Evolutionary conservation across 2,329 filamentous ascomycete species (phyloP).

Genomic region (Claviceps pazoutovae): DNA sequence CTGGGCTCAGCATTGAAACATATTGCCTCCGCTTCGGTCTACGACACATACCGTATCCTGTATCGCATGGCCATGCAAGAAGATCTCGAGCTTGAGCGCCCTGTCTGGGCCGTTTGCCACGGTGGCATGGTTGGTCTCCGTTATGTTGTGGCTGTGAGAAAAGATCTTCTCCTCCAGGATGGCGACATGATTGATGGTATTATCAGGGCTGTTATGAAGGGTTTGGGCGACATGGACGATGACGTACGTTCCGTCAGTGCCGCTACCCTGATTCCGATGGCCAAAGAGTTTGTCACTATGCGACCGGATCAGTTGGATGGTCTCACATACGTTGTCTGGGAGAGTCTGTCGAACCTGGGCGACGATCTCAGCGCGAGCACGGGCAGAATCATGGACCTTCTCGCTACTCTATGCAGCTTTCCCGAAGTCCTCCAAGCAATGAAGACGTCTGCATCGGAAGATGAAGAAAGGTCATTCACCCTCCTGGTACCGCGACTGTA

Average conservation of each 20-base stretch:
- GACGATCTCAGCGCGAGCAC: constrained; percentile 96
- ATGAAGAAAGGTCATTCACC: constrained; percentile 80
- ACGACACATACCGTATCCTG: constrained; percentile 71
- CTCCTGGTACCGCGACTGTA: constrained; percentile 87
- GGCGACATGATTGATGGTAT: constrained; percentile 83
- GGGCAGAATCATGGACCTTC: constrained; percentile 93
- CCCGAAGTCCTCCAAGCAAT: constrained; percentile 85
- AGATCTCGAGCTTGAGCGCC: constrained; percentile 57
- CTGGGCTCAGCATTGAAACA: constrained; percentile 80
- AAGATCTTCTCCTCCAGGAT: constrained; percentile 77
- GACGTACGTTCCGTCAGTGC: constrained; percentile 95
- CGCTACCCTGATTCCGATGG: constrained; percentile 92
- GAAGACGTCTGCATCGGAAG: constrained; percentile 73
- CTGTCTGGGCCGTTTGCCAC: constrained; percentile 89
- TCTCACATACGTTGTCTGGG: constrained; percentile 92
- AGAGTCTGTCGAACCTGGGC: constrained; percentile 89
- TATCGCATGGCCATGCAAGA: constrained; percentile 86
- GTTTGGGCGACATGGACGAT: constrained; percentile 78
- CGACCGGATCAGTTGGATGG: constrained; percentile 63
- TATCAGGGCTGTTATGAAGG: constrained; percentile 85
- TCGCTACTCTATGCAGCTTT: constrained; percentile 91
- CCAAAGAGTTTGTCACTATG: constrained; percentile 82
- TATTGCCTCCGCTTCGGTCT: constrained; percentile 63
- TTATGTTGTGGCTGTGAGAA: constrained; percentile 89
- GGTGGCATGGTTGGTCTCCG: constrained; percentile 94